A percentile compares a stretch with the other conserved stretches of the same genome.
Evolutionary conservation across 805 yeast species (phyloP).

Genomic region (Kregervanrija delftensis): DNA sequence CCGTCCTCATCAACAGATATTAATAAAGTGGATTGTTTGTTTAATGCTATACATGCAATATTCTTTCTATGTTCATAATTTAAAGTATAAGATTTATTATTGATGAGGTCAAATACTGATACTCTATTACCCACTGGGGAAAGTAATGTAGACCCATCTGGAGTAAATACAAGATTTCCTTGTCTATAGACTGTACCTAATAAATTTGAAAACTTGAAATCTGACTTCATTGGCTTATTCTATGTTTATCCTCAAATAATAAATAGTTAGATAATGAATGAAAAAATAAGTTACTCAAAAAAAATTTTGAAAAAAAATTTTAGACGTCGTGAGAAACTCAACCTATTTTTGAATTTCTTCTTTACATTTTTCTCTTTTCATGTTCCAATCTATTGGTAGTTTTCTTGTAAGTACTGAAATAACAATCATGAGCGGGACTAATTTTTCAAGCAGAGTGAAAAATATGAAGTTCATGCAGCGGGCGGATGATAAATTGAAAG

Average conservation of each 20-base stretch:
- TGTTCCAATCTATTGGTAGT: too few species aligned
- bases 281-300: too few species aligned
- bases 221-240: constrained; percentile 60
- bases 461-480: constrained; percentile 6
- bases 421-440: constrained; percentile 19
- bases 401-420: too few species aligned
- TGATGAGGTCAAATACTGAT: constrained; percentile 76
- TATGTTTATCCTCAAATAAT: background rate
- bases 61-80: constrained; percentile 89
- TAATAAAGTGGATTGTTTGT: constrained; percentile 72
- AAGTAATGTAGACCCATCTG: constrained; percentile 75
- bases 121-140: constrained; percentile 96
- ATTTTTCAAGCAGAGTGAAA: constrained; percentile 48
- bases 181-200: constrained; percentile 91
- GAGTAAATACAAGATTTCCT: constrained; percentile 82
- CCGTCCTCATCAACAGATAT: constrained; percentile 88
- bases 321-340: too few species aligned
- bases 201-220: constrained; percentile 78
- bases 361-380: too few species aligned
- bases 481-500: constrained; percentile 26
- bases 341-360: too few species aligned
- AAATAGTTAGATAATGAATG: too few species aligned
- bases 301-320: too few species aligned
- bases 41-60: constrained; percentile 71
- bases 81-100: constrained; percentile 82